These are phyloP conservation scores for Aplosporella prunicola DNA, from an alignment of 2,329 filamentous ascomycete species.

Conservation along the genomic window DNA sequence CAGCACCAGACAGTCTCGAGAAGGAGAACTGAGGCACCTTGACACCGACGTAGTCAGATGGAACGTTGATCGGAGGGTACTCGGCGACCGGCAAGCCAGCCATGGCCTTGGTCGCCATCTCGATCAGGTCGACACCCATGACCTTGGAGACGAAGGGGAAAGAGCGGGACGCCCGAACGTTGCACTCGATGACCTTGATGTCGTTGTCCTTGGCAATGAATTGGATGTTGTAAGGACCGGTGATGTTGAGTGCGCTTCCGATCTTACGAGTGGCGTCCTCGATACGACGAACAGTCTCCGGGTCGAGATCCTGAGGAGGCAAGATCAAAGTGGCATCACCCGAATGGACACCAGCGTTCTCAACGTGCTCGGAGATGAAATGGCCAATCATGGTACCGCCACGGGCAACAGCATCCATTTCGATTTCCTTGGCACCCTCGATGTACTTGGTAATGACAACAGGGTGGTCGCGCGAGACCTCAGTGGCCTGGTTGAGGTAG, in stretches of 20 bases:
- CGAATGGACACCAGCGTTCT: slow-evolving; percentile 97
- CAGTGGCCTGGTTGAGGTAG: slow-evolving; percentile 82
- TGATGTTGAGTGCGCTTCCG: slow-evolving; percentile 85
- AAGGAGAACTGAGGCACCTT: slow-evolving; percentile 99
- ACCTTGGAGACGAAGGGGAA: slow-evolving; percentile 99
- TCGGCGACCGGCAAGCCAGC: slow-evolving; percentile 71
- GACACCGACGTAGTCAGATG: slow-evolving; percentile 79
- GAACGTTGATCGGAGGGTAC: slow-evolving; percentile 69
- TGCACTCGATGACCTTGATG: slow-evolving; percentile 99
- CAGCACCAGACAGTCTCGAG: slow-evolving; percentile 89
- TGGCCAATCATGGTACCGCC: slow-evolving; percentile 86
- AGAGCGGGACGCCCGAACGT: slow-evolving; percentile 88
- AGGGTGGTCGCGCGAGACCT: slow-evolving; percentile 89
- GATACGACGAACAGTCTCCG: slow-evolving; percentile 80
- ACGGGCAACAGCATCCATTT: slow-evolving; percentile 95
- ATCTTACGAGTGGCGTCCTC: slow-evolving; percentile 95
- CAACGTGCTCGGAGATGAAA: slow-evolving; percentile 97
- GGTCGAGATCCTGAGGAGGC: slow-evolving; percentile 85
- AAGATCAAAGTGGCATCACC: slow-evolving; percentile 93
- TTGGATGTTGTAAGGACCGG: slow-evolving; percentile 96
- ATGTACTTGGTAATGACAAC: slow-evolving; percentile 99
- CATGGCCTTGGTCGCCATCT: slow-evolving; percentile 97
- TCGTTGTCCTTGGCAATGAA: slow-evolving; percentile 99
- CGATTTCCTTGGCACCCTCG: slow-evolving; percentile 97
- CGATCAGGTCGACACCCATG: slow-evolving; percentile 94